Conservation (phyloP, 495 filamentous ascomycete species). For the Talaromyces ruber region DNA sequence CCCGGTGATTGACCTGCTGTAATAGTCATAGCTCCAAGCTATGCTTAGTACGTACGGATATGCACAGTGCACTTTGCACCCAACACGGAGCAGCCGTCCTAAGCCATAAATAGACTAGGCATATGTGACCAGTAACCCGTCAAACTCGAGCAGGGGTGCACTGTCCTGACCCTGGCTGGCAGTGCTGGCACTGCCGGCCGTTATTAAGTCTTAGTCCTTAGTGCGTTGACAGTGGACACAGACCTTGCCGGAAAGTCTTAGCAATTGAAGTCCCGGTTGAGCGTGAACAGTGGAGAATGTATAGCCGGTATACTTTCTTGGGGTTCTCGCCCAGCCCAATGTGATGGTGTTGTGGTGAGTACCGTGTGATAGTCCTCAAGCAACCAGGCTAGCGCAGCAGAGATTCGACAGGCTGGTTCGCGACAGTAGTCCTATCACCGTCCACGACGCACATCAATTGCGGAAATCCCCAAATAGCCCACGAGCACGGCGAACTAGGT, state of each 20-base stretch:
- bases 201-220: neutral
- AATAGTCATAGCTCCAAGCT: slow-evolving; percentile 2
- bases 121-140: neutral
- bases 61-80: neutral
- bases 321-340: neutral
- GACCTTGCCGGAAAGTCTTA: neutral
- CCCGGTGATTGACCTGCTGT: neutral
- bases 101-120: neutral
- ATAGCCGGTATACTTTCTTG: neutral
- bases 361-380: neutral
- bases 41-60: neutral
- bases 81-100: neutral
- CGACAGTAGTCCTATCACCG: neutral
- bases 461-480: neutral
- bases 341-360: neutral
- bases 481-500: neutral
- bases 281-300: neutral
- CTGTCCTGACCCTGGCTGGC: too few species aligned
- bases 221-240: neutral
- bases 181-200: neutral
- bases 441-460: neutral
- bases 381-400: neutral
- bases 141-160: neutral
- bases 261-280: neutral
- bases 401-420: neutral